Evolutionary conservation across 148 eudicot species (phyloP), one percentile per base, ranked within the genome.

Genomic region (Persicaria tinctoria): DNA sequence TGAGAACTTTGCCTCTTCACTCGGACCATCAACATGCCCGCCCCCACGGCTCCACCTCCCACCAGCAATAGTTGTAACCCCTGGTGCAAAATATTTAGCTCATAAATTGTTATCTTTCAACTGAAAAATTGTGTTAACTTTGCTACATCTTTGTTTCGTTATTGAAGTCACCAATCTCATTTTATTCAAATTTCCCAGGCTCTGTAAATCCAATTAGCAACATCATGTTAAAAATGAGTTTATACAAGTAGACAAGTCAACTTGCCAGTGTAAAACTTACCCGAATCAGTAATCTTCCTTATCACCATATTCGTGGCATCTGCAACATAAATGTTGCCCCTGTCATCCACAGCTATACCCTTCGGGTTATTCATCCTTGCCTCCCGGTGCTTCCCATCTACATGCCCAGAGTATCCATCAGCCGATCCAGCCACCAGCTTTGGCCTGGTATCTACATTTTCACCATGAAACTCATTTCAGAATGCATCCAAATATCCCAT

Each of bases 21-120:
- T 95, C 9, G 97, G 99, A 76, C 99, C 99, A 83, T 95, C 99
- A n/a, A 88, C 92, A 82, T 95, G 99, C 23, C 93, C 97, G 76
- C 89, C 90, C 23, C 91, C 91, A 38, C 86, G 87, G 66, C 85
- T 80, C 83, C 87, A 80, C 84, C 90, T 95, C 20, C 99, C 99
- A 74, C 99, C 99, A 32, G 99, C 99, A 77, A 95, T 92, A 10
- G 99, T 95, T 73, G 99, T 92, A 38, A 95, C 91, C 57, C 97
- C 96, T 92, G 59, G 23, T 23, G 74, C 70, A 64, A 4, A 63
- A 32, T 32, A 32, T 32, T 32, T 32, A 32, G 41, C 3, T 32
- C 41, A 32, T 32, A 32, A 32, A 1, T 1, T 32, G 41, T 32
- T 32, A 32, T 32, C 41, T 32, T 32, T 2, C 41, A 32, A 32